Evolutionary conservation across 2,329 filamentous ascomycete species (phyloP), one percentile per base, ranked within the genome.

Genomic region (Xylariaceae sp.): DNA sequence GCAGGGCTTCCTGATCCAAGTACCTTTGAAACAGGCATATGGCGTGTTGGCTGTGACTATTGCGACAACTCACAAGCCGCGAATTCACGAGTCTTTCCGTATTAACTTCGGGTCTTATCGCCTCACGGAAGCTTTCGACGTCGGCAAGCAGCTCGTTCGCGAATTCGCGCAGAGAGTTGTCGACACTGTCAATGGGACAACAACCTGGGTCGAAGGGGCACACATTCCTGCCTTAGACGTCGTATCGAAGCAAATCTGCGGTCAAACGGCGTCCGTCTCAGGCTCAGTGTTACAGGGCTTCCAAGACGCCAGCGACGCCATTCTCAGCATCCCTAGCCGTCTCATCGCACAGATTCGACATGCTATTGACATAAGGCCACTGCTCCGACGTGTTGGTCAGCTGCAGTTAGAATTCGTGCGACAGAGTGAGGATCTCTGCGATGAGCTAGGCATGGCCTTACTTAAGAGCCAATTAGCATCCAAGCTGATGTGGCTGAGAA

Each of bases 81-180:
- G 76, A 66, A 74, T 85, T 58, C 80, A 80, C 62, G 81, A 85
- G 69, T 79, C 78, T 0, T 81, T 85, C 65, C 75, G 77, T 37
- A 70, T 86, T 29, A 78, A 84, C 65, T 83, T 86, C 66, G 80
- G 81, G 44, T 76, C 71, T 64, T 71, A 74, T 19, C 67, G 74
- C 15, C 65, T 80, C 40, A 71, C 70, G 12, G 73, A 75, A 37
- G 74, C 72, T 13, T 58, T 78, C 5, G 76, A 78, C 51, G 71
- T 70, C 7, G 74, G 76, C 18, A 72, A 71, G 54, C 65, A 72
- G n/a, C 53, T 71, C 7, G 63, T 73, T 36, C 67, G 67, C 37
- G 68, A 58, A 13, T 67, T 79, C 3, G 71, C 74, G 13, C 71
- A 74, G 40, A 72, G 71, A 40, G 64, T 79, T 7, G 70, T 69